These are phyloP conservation scores for Thalassiosira hispida DNA, from an alignment of 352 stramenopile genomes.

Conservation along the genomic window DNA sequence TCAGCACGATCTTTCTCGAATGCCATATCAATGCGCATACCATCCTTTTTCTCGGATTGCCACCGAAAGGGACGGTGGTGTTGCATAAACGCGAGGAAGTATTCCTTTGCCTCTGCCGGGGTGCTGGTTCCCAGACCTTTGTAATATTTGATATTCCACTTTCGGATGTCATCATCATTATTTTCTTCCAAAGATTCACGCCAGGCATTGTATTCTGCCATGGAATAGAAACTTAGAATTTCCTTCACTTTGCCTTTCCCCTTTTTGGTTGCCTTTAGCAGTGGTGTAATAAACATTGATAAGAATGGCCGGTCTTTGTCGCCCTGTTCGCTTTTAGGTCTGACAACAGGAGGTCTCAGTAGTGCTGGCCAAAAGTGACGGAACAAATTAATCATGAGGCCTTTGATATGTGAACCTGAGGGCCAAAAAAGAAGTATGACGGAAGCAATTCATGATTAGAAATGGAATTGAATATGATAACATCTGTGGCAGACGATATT, in stretches of 20 bases:
- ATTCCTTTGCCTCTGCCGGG: slow-evolving; percentile 94
- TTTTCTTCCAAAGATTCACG: slow-evolving; percentile 75
- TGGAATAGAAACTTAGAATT: slow-evolving; percentile 95
- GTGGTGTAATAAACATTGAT: slow-evolving; percentile 95
- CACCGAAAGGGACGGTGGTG: slow-evolving; percentile 95
- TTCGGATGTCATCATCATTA: slow-evolving; percentile 88
- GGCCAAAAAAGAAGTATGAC: no score
- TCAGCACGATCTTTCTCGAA: slow-evolving; percentile 96
- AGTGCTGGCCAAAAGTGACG: slow-evolving; percentile 98
- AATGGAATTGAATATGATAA: no score
- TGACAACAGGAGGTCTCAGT: slow-evolving; percentile 91
- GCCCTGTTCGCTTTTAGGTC: slow-evolving; percentile 90
- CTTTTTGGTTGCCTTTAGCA: slow-evolving; percentile 95
- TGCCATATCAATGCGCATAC: slow-evolving; percentile 95
- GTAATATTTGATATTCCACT: slow-evolving; percentile 99
- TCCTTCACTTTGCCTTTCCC: slow-evolving; percentile 64
- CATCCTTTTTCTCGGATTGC: slow-evolving; percentile 87
- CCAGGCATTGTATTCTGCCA: slow-evolving; percentile 96
- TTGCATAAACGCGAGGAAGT: slow-evolving; percentile 93
- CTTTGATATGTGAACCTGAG: slow-evolving; percentile 99
- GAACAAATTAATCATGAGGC: slow-evolving; percentile 98
- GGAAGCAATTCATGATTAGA: no score
- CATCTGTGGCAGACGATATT: no score
- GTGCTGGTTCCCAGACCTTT: slow-evolving; percentile 99
- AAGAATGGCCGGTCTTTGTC: slow-evolving; percentile 75